phyloP scores from a whole-genome alignment of 352 stramenopile species.

The Phytophthora citricola region DNA sequence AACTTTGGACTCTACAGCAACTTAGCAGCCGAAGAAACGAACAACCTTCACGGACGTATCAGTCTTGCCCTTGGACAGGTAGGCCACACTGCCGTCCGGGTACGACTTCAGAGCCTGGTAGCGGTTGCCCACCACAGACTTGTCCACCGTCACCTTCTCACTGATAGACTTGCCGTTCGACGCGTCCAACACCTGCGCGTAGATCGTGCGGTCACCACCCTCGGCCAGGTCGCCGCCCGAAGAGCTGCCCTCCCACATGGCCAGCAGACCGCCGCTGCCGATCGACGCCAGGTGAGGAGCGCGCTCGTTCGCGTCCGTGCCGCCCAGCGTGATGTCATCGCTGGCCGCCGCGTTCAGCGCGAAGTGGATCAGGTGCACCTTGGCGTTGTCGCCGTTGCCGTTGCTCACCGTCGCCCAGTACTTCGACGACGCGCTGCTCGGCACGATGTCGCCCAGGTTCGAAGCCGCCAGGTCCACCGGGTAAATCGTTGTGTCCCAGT shows the following conservation, averaged over 20 bases:
- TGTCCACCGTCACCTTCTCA: slow-evolving; percentile 33
- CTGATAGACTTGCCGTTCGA: slow-evolving; percentile 30
- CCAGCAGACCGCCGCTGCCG: slow-evolving; percentile 48
- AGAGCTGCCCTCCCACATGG: slow-evolving; percentile 55
- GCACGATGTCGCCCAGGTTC: slow-evolving; percentile 63
- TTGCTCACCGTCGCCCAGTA: slow-evolving; percentile 72
- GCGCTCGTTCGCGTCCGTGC: slow-evolving; percentile 57
- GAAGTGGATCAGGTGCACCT: slow-evolving; percentile 66
- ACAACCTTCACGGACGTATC: slow-evolving; percentile 52
- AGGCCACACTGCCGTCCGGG: slow-evolving; percentile 56
- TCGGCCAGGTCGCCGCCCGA: slow-evolving; percentile 41
- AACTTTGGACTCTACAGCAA: no score
- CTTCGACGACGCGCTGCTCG: slow-evolving; percentile 30
- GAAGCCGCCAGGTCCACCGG: slow-evolving; percentile 51
- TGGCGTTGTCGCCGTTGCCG: slow-evolving; percentile 39
- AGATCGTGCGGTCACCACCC: slow-evolving; percentile 39
- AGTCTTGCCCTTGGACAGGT: slow-evolving; percentile 62
- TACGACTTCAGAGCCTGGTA: slow-evolving; percentile 64
- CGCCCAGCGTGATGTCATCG: slow-evolving; percentile 57
- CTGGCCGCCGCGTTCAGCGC: slow-evolving; percentile 45
- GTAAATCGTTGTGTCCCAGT: slow-evolving; percentile 59
- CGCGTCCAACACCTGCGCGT: slow-evolving; percentile 53
- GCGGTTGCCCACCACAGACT: slow-evolving; percentile 54
- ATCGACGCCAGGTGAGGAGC: slow-evolving; percentile 53
- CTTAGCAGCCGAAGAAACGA: slow-evolving; percentile 51